These are phyloP conservation scores for Cornus kousa DNA, from an alignment of 148 eudicot species.

Conservation along the genomic window DNA sequence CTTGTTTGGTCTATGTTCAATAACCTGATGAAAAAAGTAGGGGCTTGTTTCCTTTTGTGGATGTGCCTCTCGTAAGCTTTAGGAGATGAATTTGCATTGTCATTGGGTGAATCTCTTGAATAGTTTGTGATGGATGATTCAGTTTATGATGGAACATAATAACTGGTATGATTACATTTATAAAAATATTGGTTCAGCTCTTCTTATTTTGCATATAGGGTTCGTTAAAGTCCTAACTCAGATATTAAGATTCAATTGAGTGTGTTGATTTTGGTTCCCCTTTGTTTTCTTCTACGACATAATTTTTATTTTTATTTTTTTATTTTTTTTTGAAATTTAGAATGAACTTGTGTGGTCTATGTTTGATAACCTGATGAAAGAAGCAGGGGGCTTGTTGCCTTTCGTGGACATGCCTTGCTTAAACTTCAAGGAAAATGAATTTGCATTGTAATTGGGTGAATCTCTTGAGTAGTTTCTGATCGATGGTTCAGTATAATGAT, in stretches of 20 bases:
- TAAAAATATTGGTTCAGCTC: too few relatives aligned
- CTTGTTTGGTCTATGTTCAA: background rate
- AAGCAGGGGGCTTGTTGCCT: slow-evolving; percentile 48
- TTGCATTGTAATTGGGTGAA: slow-evolving; percentile 57
- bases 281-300: too few relatives aligned
- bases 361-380: too few relatives aligned
- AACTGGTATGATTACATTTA: background rate
- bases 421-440: slow-evolving; percentile 46
- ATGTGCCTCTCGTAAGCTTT: slow-evolving; percentile 48
- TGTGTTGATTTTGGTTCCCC: too few relatives aligned
- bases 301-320: too few relatives aligned
- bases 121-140: slow-evolving; percentile 35
- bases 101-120: slow-evolving; percentile 53
- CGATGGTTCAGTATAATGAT: slow-evolving; percentile 53
- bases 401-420: slow-evolving; percentile 45
- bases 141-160: slow-evolving; percentile 43
- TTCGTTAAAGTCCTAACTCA: background rate
- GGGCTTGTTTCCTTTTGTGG: slow-evolving; percentile 40
- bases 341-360: too few relatives aligned
- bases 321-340: too few relatives aligned
- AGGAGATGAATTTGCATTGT: slow-evolving; percentile 41
- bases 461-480: slow-evolving; percentile 25
- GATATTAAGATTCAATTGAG: too few relatives aligned
- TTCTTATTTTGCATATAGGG: background rate
- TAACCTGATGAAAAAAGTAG: slow-evolving; percentile 61